Percentiles rank a stretch among this genome's conserved stretches.
Evolutionary conservation across 2,329 filamentous ascomycete species (phyloP).

Genomic region (Teratosphaeria gauchensis): DNA sequence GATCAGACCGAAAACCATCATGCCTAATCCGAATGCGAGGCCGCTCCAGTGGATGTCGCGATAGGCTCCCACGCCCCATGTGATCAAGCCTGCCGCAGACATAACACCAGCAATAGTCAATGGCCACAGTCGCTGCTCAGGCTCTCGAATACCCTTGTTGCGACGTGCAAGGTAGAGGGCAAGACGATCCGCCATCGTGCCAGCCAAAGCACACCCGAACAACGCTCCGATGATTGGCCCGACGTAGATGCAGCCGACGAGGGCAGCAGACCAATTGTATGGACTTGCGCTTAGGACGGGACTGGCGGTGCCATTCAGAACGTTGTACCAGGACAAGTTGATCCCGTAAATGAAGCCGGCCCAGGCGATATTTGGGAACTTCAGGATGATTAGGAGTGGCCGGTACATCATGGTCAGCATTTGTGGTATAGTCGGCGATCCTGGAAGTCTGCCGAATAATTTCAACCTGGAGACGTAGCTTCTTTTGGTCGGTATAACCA

Average conservation of each 20-base stretch:
- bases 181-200: slow-evolving; percentile 26
- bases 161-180: slow-evolving; percentile 26
- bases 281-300: slow-evolving; percentile 27
- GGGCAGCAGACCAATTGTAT: slow-evolving; percentile 28
- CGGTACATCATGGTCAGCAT: slow-evolving; percentile 19
- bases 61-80: slow-evolving; percentile 44
- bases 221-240: slow-evolving; percentile 27
- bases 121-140: slow-evolving; percentile 32
- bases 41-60: slow-evolving; percentile 39
- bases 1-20: slow-evolving; percentile 15
- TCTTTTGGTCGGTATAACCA: not conserved
- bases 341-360: slow-evolving; percentile 31
- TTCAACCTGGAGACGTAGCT: not conserved
- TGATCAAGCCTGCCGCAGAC: slow-evolving; percentile 34
- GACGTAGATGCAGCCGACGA: slow-evolving; percentile 30
- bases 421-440: slow-evolving; percentile 6
- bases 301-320: slow-evolving; percentile 33
- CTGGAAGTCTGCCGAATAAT: not conserved
- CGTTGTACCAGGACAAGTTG: slow-evolving; percentile 33
- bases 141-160: slow-evolving; percentile 30
- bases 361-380: slow-evolving; percentile 30
- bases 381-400: slow-evolving; percentile 17
- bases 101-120: slow-evolving; percentile 33
- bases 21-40: slow-evolving; percentile 30
- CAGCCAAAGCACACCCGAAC: slow-evolving; percentile 26